Base-by-base conservation (phyloP, 257 asterid species). In the Nicotiana otophora region DNA sequence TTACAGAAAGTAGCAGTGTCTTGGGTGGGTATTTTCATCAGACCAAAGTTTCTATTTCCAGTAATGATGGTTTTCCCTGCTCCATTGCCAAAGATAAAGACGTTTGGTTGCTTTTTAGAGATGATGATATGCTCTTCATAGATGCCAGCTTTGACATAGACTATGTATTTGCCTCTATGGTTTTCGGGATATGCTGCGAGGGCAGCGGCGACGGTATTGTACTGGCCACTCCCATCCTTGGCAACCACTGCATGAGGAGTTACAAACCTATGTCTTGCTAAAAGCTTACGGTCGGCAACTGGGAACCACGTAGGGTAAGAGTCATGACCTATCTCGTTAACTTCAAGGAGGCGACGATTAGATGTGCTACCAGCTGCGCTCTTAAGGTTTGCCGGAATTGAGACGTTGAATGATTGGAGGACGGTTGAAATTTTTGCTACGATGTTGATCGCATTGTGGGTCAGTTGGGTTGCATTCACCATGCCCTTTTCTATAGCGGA, bases 41-140 rank as follows among this genome's bases (percentile, higher is more conserved):
- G 58, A 1, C 72, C 93, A 30, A 0, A 84, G 81, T 90, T 90
- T 82, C 75, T 87, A 20, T 15, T 80, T 10, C 94, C 98, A 1
- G 95, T 91, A 5, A 95, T 80, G 4, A 95, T 85, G 8, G 97
- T 92, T 74, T 53, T 92, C 26, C 88, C 90, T 2, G 93, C 88
- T 68, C 98, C 98, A 46, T 95, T 98, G 23, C 99, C 98, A 5
- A 92, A 95, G 34, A 95, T 92, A 78, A 85, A 90, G 68, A 93
- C 83, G 1, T 92, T 90, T 1, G 84, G 78, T 87, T 90, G 88
- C 55, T 83, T 85, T 81, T 88, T 92, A 76, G 84, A 91, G 15
- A 95, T 83, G 3, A 85, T 68, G 31, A 93, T 87, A 34, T 85
- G 84, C 86, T 95, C 99, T 0, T 80, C 53, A 34, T 93, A 93